phyloP scores from a whole-genome alignment of 305 asterid genomes.

The Nicotiana rustica region DNA sequence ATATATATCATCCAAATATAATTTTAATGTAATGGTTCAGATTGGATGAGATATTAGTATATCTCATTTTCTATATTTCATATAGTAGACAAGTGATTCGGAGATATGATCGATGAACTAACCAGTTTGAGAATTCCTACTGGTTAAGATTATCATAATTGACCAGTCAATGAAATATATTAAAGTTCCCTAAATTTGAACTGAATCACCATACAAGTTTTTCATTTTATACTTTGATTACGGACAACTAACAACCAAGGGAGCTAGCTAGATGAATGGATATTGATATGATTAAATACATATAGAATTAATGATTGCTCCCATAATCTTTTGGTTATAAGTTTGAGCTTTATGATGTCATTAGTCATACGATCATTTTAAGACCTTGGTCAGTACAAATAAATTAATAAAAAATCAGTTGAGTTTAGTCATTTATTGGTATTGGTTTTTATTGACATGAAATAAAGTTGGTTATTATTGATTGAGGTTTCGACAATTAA shows the following conservation, averaged over 20 bases:
- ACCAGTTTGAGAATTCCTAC: background rate
- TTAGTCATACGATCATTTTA: background rate
- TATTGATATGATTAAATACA: background rate
- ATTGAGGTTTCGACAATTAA: no score
- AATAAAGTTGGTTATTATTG: no score
- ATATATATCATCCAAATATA: background rate
- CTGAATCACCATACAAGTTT: no score
- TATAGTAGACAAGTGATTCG: background rate
- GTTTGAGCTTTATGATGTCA: no score
- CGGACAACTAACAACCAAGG: background rate
- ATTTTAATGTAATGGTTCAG: background rate
- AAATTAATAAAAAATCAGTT: no score
- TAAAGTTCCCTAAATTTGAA: background rate
- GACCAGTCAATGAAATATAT: background rate
- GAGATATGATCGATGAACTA: background rate
- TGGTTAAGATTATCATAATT: background rate
- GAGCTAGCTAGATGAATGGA: background rate
- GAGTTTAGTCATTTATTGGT: no score
- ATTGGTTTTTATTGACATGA: no score
- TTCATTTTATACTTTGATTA: background rate
- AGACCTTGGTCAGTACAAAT: background rate
- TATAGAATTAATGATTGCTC: background rate
- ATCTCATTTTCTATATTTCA: background rate
- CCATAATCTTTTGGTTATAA: no score
- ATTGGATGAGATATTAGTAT: no score